Conservation (phyloP, 257 asterid genomes). For the Solanum chiquidenum region DNA sequence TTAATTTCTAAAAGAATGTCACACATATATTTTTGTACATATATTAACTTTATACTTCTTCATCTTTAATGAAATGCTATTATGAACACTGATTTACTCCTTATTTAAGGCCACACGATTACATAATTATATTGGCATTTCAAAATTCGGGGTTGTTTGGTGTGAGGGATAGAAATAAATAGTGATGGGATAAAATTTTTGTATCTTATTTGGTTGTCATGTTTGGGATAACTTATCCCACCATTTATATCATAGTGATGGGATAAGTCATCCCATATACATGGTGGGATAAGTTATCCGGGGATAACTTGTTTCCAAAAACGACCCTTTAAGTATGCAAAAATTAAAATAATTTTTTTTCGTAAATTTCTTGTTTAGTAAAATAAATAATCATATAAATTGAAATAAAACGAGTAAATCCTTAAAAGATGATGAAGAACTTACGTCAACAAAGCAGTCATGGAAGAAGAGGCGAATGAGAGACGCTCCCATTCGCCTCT, state of each 20-base stretch:
- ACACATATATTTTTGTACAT: neutral
- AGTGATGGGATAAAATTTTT: too few species aligned
- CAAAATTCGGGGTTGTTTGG: neutral
- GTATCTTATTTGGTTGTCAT: too few species aligned
- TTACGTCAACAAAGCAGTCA: constrained; percentile 3
- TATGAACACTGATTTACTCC: too few species aligned
- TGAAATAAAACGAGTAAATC: neutral
- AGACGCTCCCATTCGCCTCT: constrained; percentile 3
- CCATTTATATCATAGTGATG: too few species aligned
- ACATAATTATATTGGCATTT: neutral
- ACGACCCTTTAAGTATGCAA: neutral
- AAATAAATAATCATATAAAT: neutral
- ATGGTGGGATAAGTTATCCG: too few species aligned
- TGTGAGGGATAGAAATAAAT: too few species aligned
- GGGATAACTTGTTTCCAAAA: too few species aligned
- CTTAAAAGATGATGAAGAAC: neutral
- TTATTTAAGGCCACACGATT: too few species aligned
- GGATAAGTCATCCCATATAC: too few species aligned
- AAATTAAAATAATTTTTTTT: too few species aligned
- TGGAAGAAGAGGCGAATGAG: constrained; percentile 9
- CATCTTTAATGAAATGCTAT: neutral
- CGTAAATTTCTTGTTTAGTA: neutral
- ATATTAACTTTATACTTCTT: too few species aligned
- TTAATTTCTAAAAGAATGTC: neutral
- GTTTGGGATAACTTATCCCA: too few species aligned